phyloP scores from a whole-genome alignment of 2,329 filamentous ascomycete species.

The Trichoderma asperellum region DNA sequence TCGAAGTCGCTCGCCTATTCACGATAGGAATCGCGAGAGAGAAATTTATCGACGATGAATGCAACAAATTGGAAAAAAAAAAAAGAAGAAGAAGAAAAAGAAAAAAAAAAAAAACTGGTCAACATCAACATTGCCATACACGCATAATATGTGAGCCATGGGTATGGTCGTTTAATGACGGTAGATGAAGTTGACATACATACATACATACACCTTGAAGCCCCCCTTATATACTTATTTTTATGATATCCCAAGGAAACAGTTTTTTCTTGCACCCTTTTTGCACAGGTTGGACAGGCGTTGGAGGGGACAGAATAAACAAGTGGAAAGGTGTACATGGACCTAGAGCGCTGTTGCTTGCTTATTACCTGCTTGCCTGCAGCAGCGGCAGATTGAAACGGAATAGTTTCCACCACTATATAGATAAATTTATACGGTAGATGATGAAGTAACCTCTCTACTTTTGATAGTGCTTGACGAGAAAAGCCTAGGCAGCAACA shows the following conservation, averaged over 20 bases:
- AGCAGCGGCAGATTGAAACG: not conserved
- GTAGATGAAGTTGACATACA: not conserved
- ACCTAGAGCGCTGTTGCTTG: not conserved
- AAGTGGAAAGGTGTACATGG: not conserved
- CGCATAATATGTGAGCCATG: not conserved
- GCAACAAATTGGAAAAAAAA: not conserved
- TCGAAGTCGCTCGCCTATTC: slow-evolving; percentile 46
- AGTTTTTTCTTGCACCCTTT: slow-evolving; percentile 3
- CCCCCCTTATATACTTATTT: slow-evolving; percentile 3
- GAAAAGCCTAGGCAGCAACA: no score
- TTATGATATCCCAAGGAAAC: slow-evolving; percentile 27
- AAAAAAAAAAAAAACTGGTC: not conserved
- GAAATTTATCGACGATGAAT: slow-evolving; percentile 49
- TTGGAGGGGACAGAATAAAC: slow-evolving; percentile 1
- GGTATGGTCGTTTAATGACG: not conserved
- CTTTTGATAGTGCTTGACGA: no score
- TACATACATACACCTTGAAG: not conserved
- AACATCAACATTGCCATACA: not conserved
- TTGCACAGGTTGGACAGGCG: slow-evolving; percentile 6
- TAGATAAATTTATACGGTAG: no score
- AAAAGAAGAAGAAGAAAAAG: not conserved
- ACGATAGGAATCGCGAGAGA: slow-evolving; percentile 46
- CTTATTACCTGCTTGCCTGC: not conserved
- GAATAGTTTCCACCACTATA: not conserved
- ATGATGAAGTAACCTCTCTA: no score